A percentile compares a stretch with the other conserved stretches of the same genome.
These are phyloP conservation scores for Cystobasidium sp. DNA, from an alignment of 1,284 basidiomycete species.

Conservation along the genomic window DNA sequence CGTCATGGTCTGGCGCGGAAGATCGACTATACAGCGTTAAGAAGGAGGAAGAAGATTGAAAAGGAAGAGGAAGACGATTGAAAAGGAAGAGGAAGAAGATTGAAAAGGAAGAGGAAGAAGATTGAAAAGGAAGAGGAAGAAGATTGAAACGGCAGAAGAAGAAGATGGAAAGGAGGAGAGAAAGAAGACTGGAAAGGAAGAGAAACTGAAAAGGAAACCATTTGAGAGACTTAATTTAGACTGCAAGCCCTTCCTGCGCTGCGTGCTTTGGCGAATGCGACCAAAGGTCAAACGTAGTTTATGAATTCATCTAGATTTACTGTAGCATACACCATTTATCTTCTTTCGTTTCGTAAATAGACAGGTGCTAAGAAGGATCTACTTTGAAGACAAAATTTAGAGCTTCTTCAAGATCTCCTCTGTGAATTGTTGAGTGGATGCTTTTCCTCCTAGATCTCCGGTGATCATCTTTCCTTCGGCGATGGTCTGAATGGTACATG, in stretches of 20 bases:
- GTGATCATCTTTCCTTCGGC: constrained; percentile 92
- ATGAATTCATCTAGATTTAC: background rate
- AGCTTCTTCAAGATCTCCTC: constrained; percentile 81
- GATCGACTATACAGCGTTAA: background rate
- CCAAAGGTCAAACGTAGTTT: too few species aligned
- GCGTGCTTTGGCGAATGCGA: too few species aligned
- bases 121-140: too few species aligned
- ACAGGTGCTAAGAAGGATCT: background rate
- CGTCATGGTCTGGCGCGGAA: too few species aligned
- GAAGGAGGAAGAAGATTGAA: constrained; percentile 8
- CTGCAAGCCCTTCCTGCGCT: too few species aligned
- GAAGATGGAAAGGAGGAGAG: too few species aligned
- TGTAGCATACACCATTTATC: background rate
- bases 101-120: too few species aligned
- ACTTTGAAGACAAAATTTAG: constrained; percentile 19
- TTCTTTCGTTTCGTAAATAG: background rate
- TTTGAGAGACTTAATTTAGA: too few species aligned
- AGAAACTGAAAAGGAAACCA: too few species aligned
- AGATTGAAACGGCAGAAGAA: too few species aligned
- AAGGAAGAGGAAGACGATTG: too few species aligned
- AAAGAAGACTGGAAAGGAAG: too few species aligned
- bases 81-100: background rate
- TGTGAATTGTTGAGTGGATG: constrained; percentile 85
- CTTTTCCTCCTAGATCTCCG: constrained; percentile 87
- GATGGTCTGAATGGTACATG: constrained; percentile 90